Percentiles rank a stretch among this genome's conserved stretches.
Evolutionary conservation across 768 basidiomycete genomes (phyloP).

Genomic region (Asterophora lycoperdoides): DNA sequence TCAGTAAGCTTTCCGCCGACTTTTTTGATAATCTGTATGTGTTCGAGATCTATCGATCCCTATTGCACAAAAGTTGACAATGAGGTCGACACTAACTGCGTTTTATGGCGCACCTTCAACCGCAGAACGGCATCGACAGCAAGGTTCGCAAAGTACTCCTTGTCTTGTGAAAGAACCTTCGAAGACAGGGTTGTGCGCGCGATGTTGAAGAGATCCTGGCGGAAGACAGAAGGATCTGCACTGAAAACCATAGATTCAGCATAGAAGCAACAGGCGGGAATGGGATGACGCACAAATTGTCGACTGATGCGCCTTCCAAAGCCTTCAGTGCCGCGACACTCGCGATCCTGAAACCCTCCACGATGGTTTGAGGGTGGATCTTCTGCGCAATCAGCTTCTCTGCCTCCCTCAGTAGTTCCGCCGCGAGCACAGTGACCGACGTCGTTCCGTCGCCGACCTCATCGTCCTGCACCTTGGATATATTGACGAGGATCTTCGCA

Average conservation of each 20-base stretch:
- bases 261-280: neutral
- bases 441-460: constrained; percentile 98
- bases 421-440: constrained; percentile 85
- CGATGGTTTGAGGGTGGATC: constrained; percentile 97
- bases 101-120: constrained; percentile 56
- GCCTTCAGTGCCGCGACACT: constrained; percentile 80
- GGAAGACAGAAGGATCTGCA: constrained; percentile 69
- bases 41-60: constrained; percentile 96
- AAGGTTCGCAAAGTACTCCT: constrained; percentile 96
- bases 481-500: constrained; percentile 98
- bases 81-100: neutral
- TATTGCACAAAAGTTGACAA: constrained; percentile 24
- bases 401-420: constrained; percentile 90
- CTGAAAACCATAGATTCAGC: constrained; percentile 29
- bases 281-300: constrained; percentile 71
- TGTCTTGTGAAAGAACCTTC: constrained; percentile 95
- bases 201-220: constrained; percentile 92
- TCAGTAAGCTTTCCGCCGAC: constrained; percentile 98
- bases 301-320: constrained; percentile 74
- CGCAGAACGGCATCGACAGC: constrained; percentile 96
- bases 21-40: constrained; percentile 99
- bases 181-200: constrained; percentile 93
- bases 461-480: constrained; percentile 99
- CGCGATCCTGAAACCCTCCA: constrained; percentile 95
- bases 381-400: constrained; percentile 89